Percentiles rank a stretch among this genome's conserved stretches.
These are phyloP conservation scores for Didymosphaeria variabile DNA, from an alignment of 2,329 filamentous ascomycete species.

Conservation along the genomic window DNA sequence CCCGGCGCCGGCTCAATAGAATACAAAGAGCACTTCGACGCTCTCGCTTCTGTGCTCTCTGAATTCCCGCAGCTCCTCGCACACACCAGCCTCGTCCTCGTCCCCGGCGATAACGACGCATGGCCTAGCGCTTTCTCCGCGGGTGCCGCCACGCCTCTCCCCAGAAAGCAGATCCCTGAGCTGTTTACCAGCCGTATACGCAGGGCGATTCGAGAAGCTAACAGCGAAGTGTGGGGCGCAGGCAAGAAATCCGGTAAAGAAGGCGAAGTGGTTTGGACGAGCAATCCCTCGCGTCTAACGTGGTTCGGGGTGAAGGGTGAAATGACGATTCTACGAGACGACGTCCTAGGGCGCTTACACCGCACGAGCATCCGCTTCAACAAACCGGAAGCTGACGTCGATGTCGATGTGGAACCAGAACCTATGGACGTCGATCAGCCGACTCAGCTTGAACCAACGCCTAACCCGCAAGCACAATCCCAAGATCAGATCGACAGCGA, in stretches of 20 bases:
- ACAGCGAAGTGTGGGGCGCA: conserved; percentile 68
- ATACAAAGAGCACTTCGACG: conserved; percentile 96
- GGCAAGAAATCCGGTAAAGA: conserved; percentile 57
- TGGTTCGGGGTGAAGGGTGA: conserved; percentile 91
- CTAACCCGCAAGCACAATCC: conserved; percentile 24
- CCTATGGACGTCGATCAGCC: conserved; percentile 58
- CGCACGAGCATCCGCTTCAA: conserved; percentile 79
- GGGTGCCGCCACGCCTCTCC: conserved; percentile 75
- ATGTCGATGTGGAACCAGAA: conserved; percentile 24
- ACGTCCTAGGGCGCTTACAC: conserved; percentile 80
- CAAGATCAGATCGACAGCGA: conserved; percentile 35
- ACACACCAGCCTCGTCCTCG: conserved; percentile 85
- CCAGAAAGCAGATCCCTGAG: conserved; percentile 78
- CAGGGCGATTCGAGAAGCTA: conserved; percentile 80
- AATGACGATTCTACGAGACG: conserved; percentile 85
- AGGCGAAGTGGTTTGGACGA: conserved; percentile 86
- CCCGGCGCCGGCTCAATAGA: conserved; percentile 85
- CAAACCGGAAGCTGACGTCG: conserved; percentile 51
- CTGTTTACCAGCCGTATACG: conserved; percentile 89
- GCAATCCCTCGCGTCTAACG: conserved; percentile 82
- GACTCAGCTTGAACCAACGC: conserved; percentile 20
- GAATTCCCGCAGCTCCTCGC: conserved; percentile 85
- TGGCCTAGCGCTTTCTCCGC: conserved; percentile 89
- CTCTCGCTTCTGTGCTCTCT: conserved; percentile 79
- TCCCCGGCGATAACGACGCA: conserved; percentile 97